Conservation (phyloP, 495 filamentous ascomycete genomes). For the Hypoxylon fragiforme region DNA sequence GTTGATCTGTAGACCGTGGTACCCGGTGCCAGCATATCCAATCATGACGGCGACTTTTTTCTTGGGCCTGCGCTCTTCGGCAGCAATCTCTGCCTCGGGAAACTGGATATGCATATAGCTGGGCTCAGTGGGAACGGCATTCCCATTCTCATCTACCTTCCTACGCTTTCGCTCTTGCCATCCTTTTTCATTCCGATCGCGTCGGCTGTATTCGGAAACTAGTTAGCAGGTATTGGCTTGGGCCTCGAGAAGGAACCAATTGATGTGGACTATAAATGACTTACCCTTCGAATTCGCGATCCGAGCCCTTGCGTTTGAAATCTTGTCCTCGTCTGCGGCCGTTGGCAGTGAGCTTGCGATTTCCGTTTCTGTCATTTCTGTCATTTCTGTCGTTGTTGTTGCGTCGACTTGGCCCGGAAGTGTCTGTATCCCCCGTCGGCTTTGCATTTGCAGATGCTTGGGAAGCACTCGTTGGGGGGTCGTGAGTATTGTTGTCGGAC, state of each 20-base stretch:
- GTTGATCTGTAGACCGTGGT: constrained; percentile 91
- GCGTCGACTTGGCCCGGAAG: constrained; percentile 10
- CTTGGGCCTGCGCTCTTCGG: constrained; percentile 85
- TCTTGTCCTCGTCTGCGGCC: constrained; percentile 21
- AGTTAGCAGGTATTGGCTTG: constrained; percentile 36
- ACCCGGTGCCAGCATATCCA: constrained; percentile 95
- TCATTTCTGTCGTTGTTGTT: constrained; percentile 6
- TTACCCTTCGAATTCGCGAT: constrained; percentile 19
- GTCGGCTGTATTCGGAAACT: constrained; percentile 16
- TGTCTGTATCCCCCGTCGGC: constrained; percentile 11
- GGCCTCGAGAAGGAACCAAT: constrained; percentile 5
- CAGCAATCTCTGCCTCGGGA: constrained; percentile 72
- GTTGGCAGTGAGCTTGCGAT: constrained; percentile 24
- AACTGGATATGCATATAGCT: constrained; percentile 51
- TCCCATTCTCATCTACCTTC: constrained; percentile 38
- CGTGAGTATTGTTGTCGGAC: constrained; percentile 8
- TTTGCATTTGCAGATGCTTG: constrained; percentile 6
- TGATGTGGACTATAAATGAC: neutral
- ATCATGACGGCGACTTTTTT: constrained; percentile 93
- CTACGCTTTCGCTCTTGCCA: constrained; percentile 38
- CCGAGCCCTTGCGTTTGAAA: constrained; percentile 18
- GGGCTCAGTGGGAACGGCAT: constrained; percentile 53
- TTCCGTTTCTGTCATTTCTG: constrained; percentile 3
- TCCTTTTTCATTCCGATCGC: constrained; percentile 27
- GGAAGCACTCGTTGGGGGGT: constrained; percentile 3